Percentiles rank a stretch among this genome's conserved stretches.
Conservation (phyloP, 2,329 filamentous ascomycete species). For the Diplodia seriata region DNA sequence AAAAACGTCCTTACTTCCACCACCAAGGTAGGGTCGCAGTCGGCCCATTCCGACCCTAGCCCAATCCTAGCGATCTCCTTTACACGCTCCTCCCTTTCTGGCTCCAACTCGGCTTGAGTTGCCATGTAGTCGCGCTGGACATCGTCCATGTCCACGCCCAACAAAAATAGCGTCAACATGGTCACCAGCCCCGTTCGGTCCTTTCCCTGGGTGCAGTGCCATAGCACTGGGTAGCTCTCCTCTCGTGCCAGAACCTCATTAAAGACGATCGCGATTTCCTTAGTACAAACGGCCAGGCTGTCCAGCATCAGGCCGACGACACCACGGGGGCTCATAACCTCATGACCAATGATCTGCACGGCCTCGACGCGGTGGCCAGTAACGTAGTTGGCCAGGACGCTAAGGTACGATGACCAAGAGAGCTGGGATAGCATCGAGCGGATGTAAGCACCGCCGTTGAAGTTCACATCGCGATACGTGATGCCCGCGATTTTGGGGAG, state of each 20-base stretch:
- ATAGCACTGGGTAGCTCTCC: constrained; percentile 66
- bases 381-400: constrained; percentile 68
- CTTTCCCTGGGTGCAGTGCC: constrained; percentile 91
- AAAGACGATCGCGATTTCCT: constrained; percentile 65
- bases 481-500: constrained; percentile 69
- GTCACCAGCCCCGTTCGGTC: constrained; percentile 79
- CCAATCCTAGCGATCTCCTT: constrained; percentile 74
- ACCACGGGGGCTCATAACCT: constrained; percentile 76
- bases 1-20: constrained; percentile 64
- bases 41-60: constrained; percentile 63
- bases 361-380: constrained; percentile 73
- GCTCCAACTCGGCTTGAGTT: constrained; percentile 65
- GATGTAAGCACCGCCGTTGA: constrained; percentile 77
- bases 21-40: constrained; percentile 63
- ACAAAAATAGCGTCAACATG: constrained; percentile 70
- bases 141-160: constrained; percentile 63
- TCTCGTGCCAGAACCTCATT: constrained; percentile 55
- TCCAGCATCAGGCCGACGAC: constrained; percentile 73
- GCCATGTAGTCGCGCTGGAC: constrained; percentile 76
- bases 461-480: constrained; percentile 70
- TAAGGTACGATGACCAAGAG: constrained; percentile 69
- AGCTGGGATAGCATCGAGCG: constrained; percentile 70
- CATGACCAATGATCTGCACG: constrained; percentile 70
- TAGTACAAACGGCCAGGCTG: constrained; percentile 71
- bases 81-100: constrained; percentile 69